Evolutionary conservation across 257 asterid species (phyloP), one percentile per base, ranked within the genome.

Genomic region (Handroanthus guayacan): DNA sequence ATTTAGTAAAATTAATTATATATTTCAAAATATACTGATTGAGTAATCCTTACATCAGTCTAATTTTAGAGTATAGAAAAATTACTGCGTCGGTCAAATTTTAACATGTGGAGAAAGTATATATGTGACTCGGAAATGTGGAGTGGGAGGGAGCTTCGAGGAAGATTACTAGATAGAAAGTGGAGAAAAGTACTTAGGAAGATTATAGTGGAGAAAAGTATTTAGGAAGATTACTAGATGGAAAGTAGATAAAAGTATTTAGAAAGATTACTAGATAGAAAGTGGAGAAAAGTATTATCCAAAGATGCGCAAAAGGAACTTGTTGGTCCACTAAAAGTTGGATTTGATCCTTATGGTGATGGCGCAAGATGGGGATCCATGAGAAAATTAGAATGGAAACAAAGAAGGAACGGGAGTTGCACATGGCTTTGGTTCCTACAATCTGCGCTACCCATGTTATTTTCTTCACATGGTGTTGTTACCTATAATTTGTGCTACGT

Each of bases 371-470:
- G 5, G 7, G 67, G 38, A 36, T 34, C 62, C 81, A 72, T 76
- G 84, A 71, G 79, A 81, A 9, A 50, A 14, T 34, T 39, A 47
- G 70, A 43, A 52, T 9, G 48, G 12, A 17, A 77, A 67, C 77
- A 81, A 77, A 66, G 2, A 38, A 67, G 71, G 36, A 67, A 36
- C 31, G 78, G 12, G 38, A 31, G 2, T 16, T 18, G 72, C 82
- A 81, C 84, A 58, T 76, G 81, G 47, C 12, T 6, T 20, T 37
- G 41, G 67, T 10, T 3, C 8, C 5, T 18, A 16, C n/a, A 51
- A 36, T 41, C 39, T 36, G 11, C 52, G 2, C 31, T 13, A 51
- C 34, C 20, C 6, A n/a, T 25, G 1, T 31, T 11, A 11, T 25
- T 60, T 44, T 43, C 10, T 39, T 34, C 7, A 81, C 84, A 58